Percentiles rank a stretch among this genome's conserved stretches.
phyloP scores from a whole-genome alignment of 108 stramenopile species.

The Cyclotella distinguenda region DNA sequence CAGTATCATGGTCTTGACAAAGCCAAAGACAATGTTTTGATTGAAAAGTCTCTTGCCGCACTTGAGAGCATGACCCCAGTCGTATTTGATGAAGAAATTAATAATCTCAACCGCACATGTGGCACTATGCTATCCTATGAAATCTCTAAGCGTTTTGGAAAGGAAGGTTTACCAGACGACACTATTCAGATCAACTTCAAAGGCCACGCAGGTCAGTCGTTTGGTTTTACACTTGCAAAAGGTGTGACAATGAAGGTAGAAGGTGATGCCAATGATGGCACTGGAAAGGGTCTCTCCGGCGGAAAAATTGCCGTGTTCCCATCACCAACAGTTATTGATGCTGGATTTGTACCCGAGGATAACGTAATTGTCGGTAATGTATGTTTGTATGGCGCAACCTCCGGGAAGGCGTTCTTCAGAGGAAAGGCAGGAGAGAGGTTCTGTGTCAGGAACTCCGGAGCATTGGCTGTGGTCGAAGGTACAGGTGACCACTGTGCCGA shows the following conservation, averaged over 20 bases:
- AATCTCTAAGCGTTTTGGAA: slow-evolving; percentile 87
- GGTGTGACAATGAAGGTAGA: slow-evolving; percentile 92
- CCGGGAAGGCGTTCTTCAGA: slow-evolving; percentile 95
- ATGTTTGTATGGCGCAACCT: slow-evolving; percentile 93
- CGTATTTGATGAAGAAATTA: slow-evolving; percentile 75
- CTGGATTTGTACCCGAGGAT: slow-evolving; percentile 86
- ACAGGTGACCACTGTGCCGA: slow-evolving; percentile 97
- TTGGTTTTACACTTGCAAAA: slow-evolving; percentile 92
- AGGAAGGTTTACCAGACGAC: slow-evolving; percentile 93
- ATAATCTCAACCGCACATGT: slow-evolving; percentile 93
- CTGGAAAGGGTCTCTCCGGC: slow-evolving; percentile 95
- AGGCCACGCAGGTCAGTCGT: slow-evolving; percentile 95
- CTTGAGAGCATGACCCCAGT: slow-evolving; percentile 84
- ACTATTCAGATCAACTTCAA: slow-evolving; percentile 90
- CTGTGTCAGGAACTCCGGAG: slow-evolving; percentile 97
- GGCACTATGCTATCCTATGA: slow-evolving; percentile 94
- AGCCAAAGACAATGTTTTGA: slow-evolving; percentile 84
- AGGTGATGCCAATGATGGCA: slow-evolving; percentile 97
- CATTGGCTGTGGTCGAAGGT: slow-evolving; percentile 95
- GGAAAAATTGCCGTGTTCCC: slow-evolving; percentile 92
- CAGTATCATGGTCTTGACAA: slow-evolving; percentile 90
- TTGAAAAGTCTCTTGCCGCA: slow-evolving; percentile 76
- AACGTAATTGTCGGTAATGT: slow-evolving; percentile 96
- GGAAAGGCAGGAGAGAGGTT: slow-evolving; percentile 98
- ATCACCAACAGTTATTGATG: slow-evolving; percentile 56